These are phyloP conservation scores for Gossypium sturtianum DNA, from an alignment of 345 rosid genomes.

Conservation along the genomic window DNA sequence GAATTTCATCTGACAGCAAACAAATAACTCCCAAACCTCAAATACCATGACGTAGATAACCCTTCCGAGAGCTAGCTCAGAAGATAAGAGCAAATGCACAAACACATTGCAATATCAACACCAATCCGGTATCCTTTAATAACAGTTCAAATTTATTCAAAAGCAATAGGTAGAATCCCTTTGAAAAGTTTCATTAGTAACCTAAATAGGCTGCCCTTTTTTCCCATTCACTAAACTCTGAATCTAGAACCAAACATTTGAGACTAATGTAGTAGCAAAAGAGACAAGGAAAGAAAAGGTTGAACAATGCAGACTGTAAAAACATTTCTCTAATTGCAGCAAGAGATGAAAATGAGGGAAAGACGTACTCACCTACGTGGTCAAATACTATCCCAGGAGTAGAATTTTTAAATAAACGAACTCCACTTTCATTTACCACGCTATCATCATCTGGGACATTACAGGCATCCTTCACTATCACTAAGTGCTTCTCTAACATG, in stretches of 20 bases:
- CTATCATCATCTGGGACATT: conserved; percentile 22
- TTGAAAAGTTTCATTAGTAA: background rate
- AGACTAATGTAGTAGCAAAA: background rate
- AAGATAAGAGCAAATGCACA: conserved; percentile 1
- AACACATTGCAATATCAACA: background rate
- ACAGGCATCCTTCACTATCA: conserved; percentile 35
- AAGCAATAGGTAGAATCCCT: background rate
- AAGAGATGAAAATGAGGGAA: background rate
- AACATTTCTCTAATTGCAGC: background rate
- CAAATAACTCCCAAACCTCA: conserved; percentile 16
- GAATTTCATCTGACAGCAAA: conserved; percentile 45
- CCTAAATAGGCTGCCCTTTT: background rate
- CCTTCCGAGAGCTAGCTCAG: background rate
- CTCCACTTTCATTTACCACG: conserved; percentile 39
- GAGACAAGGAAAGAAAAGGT: background rate
- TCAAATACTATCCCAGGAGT: conserved; percentile 71
- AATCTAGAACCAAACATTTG: background rate
- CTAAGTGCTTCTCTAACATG: conserved; percentile 54
- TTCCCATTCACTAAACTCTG: background rate
- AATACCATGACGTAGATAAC: background rate
- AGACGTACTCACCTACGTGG: conserved; percentile 37
- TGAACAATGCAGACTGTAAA: background rate
- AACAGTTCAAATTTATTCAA: background rate
- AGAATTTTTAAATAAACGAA: conserved; percentile 62
- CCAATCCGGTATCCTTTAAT: background rate